Base-by-base conservation (phyloP, 1,284 basidiomycete genomes). In the Pterula multifida region DNA sequence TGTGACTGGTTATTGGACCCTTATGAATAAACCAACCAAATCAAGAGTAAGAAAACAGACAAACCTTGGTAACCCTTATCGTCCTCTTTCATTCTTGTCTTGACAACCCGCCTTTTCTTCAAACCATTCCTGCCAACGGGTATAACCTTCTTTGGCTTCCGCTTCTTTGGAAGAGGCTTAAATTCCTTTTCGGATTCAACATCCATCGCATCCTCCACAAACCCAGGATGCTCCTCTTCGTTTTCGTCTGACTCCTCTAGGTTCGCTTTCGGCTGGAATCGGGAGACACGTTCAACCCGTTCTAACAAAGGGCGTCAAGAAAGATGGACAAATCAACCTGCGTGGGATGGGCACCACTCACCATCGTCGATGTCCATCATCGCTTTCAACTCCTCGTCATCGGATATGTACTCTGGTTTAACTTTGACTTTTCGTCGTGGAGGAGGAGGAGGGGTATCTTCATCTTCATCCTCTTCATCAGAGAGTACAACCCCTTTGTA, bases 331-430 rank as follows among this genome's bases (percentile, higher is more conserved):
- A n/a, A n/a, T n/a, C n/a, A 17, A 26, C 44, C 17, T 15, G 44
- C 19, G 26, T 25, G 39, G 15, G 45, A 3, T 39, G n/a, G 4
- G n/a, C n/a, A n/a, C n/a, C n/a, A 55, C 70, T 28, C 49, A 81
- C 81, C 76, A 59, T 88, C 83, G 54, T 85, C 81, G 49, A 86
- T 72, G 50, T 88, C 84, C 85, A 87, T 86, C 70, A 87, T 75
- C 11, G 75, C 79, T 42, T 66, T 66, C 25, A 79, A 61, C 46
- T 76, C 78, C 53, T 57, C 62, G 55, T 72, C 67, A 1, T 61
- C 61, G 25, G 68, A 63, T 3, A 62, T 61, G 15, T 55, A 55
- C 17, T 50, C 22, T 24, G 45, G 47, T 39, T 49, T 52, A 51
- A 50, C 59, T 50, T 60, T 65, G 15, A 52, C 56, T 45, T 65